These are phyloP conservation scores for Hypoxylon subgilvum DNA, from an alignment of 495 filamentous ascomycete genomes.

Conservation along the genomic window DNA sequence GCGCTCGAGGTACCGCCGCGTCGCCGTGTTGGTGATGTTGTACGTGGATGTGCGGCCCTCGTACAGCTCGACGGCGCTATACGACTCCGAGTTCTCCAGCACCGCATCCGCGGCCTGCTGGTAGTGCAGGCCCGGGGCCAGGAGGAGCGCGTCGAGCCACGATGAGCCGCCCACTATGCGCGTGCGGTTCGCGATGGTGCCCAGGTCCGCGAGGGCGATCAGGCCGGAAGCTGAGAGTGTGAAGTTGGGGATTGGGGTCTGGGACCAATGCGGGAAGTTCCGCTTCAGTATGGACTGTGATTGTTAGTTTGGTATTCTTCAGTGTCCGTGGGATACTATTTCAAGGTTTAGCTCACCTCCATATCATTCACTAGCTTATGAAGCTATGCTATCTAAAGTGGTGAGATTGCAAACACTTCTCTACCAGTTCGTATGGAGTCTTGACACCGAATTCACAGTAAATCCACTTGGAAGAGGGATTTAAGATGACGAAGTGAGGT, in stretches of 20 bases:
- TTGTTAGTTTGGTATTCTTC: too few species aligned
- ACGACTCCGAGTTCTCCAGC: constrained; percentile 29
- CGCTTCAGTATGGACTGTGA: constrained; percentile 38
- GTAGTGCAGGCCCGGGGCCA: constrained; percentile 65
- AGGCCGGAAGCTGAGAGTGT: constrained; percentile 58
- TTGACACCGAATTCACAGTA: constrained; percentile 4
- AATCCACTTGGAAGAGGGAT: background rate
- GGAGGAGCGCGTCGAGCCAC: constrained; percentile 59
- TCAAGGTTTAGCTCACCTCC: constrained; percentile 31
- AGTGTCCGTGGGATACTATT: too few species aligned
- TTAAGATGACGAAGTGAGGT: too few species aligned
- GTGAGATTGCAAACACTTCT: background rate
- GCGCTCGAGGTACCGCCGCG: constrained; percentile 55
- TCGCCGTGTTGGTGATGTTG: constrained; percentile 61
- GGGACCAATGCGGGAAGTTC: constrained; percentile 43
- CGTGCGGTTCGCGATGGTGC: constrained; percentile 59
- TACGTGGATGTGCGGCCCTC: constrained; percentile 45
- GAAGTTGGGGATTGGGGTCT: constrained; percentile 45
- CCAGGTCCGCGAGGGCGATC: constrained; percentile 63
- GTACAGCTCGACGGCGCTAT: constrained; percentile 45
- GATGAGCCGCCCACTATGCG: constrained; percentile 58
- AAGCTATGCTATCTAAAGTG: background rate
- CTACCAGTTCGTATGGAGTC: background rate
- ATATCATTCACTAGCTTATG: constrained; percentile 5
- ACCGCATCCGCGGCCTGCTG: constrained; percentile 63